These are phyloP conservation scores for Paradendryphiella salina DNA, from an alignment of 2,329 filamentous ascomycete species.

Conservation along the genomic window DNA sequence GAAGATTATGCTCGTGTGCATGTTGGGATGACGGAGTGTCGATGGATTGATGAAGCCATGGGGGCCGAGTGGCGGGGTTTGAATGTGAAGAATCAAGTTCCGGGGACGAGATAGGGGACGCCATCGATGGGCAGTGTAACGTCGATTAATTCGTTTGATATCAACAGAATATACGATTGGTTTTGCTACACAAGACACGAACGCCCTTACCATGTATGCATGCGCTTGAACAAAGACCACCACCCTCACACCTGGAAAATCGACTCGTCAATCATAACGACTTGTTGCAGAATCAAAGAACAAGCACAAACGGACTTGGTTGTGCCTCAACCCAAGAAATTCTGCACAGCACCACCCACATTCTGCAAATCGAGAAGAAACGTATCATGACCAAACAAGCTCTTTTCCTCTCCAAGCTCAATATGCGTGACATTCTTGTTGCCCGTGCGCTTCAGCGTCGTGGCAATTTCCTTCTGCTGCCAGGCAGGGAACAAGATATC, in stretches of 20 bases:
- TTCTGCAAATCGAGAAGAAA: constrained; percentile 91
- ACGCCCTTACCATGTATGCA: constrained; percentile 35
- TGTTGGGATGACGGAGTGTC: constrained; percentile 57
- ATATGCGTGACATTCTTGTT: constrained; percentile 83
- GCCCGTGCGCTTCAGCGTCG: constrained; percentile 74
- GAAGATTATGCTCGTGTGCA: constrained; percentile 59
- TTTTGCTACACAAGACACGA: background rate
- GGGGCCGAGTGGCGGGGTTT: constrained; percentile 51
- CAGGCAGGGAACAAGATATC: constrained; percentile 97
- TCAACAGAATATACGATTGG: background rate
- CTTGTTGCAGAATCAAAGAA: background rate
- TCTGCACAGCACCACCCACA: constrained; percentile 79
- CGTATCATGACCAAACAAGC: constrained; percentile 93
- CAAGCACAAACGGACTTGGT: background rate
- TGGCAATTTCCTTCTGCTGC: constrained; percentile 94
- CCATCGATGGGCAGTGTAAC: background rate
- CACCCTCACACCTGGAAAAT: no score
- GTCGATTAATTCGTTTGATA: background rate
- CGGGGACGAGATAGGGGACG: background rate
- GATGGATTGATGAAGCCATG: constrained; percentile 59
- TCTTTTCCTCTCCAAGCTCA: constrained; percentile 91
- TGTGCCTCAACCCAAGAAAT: constrained; percentile 67
- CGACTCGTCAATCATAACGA: no score
- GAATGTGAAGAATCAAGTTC: constrained; percentile 35
- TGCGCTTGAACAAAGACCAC: no score